These are phyloP conservation scores for Boehmeria nivea DNA, from an alignment of 306 rosid genomes.

Conservation along the genomic window DNA sequence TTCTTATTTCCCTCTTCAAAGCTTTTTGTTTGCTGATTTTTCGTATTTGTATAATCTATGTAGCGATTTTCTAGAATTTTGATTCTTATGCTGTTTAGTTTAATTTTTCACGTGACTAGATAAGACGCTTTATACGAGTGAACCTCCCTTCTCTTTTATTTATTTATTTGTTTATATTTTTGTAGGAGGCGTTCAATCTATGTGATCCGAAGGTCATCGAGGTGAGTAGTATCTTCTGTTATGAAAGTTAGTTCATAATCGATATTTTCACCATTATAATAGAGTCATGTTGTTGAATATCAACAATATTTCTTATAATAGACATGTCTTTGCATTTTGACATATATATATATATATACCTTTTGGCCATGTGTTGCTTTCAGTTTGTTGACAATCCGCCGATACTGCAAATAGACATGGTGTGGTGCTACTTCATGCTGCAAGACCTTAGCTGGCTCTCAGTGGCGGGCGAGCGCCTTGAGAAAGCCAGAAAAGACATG, in stretches of 20 bases:
- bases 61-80: no score
- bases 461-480: constrained; percentile 80
- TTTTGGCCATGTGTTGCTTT: constrained; percentile 18
- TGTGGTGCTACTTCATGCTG: constrained; percentile 98
- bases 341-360: constrained; percentile 10
- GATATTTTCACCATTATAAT: no score
- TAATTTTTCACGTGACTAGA: no score
- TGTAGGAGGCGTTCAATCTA: constrained; percentile 83
- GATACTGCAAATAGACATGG: constrained; percentile 92
- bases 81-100: no score
- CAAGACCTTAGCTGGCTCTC: constrained; percentile 77
- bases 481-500: constrained; percentile 61
- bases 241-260: background rate
- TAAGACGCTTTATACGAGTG: no score
- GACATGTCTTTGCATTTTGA: constrained; percentile 8
- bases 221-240: constrained; percentile 45
- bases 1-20: background rate
- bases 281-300: background rate
- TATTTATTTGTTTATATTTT: background rate
- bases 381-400: constrained; percentile 90
- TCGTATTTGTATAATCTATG: background rate
- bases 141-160: no score
- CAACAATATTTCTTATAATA: background rate
- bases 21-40: background rate
- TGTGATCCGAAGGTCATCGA: constrained; percentile 73